Conservation (phyloP, 257 asterid genomes). For the Nicotiana tomentosiformis region DNA sequence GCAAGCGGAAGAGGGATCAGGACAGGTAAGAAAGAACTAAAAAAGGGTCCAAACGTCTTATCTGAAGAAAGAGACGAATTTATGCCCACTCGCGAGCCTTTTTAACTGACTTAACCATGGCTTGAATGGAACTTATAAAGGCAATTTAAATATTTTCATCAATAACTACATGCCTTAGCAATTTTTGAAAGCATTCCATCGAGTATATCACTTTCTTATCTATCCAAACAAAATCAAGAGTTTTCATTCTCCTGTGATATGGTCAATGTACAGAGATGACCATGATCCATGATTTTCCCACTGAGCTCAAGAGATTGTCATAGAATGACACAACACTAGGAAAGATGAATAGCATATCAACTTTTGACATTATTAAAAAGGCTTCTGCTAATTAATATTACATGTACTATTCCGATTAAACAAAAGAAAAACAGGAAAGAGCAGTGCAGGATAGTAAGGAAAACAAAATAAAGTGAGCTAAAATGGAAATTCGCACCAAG, state of each 20-base stretch:
- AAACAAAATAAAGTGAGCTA: neutral
- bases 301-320: neutral
- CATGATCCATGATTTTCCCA: neutral
- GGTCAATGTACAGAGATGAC: neutral
- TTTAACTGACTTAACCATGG: neutral
- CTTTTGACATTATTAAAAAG: neutral
- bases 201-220: neutral
- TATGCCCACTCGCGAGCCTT: neutral
- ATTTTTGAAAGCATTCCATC: neutral
- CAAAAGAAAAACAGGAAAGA: neutral
- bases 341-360: neutral
- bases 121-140: neutral
- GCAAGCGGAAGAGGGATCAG: slow-evolving; percentile 10
- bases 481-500: neutral
- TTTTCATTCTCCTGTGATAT: neutral
- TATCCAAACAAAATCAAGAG: neutral
- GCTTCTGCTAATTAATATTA: neutral
- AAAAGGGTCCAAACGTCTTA: neutral
- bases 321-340: neutral
- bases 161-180: neutral
- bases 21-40: neutral
- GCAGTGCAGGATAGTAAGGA: neutral
- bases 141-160: neutral
- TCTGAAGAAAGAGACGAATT: neutral
- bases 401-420: neutral